Evolutionary conservation across 768 basidiomycete species (phyloP), one percentile per base, ranked within the genome.

Genomic region (Nevesoporus exiguus): DNA sequence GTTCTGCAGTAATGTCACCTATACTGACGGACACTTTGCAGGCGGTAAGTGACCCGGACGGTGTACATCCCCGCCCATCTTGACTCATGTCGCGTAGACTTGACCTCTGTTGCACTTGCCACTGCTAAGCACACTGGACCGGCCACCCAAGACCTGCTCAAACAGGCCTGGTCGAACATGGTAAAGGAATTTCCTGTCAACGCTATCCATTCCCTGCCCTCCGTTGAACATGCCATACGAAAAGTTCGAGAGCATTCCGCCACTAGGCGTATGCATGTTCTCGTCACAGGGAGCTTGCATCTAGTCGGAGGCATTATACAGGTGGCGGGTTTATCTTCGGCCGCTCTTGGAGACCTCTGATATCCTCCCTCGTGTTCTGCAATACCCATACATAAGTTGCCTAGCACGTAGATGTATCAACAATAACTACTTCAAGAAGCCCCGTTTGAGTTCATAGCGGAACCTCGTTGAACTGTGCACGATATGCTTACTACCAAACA

Each of bases 1-100:
- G 43, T 98, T 99, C 71, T 98, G 95, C 72, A 86, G 93, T 45
- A 99, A 98, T 68, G 89, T 97, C 30, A 99, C 97, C 0, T 99
- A 96, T 65, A 79, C 82, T 1, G 85, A 91, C 58, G 97, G 97
- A 0, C 76, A 79, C 30, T 98, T 84, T 67, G 98, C 98, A 75
- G 89, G 90, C 48, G 96, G 96, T 93, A 61, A 68, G 81, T 65
- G 19, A 55, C 31, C 17, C 30, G 11, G 15, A 39, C 5, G 21
- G 15, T 46, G 31, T 43, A 2, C 41, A 34, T 64, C 30, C 31
- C 9, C 13, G 21, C n/a, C n/a, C 22, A 19, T 54, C 27, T 49
- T 46, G 29, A 60, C 11, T 39, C 19, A 14, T 42, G 1, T 51
- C 39, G 47, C 29, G 27, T 61, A 97, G 96, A 99, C 69, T 73